Conservation (phyloP, 768 basidiomycete genomes). For the Coprinopsis marcescibilis region DNA sequence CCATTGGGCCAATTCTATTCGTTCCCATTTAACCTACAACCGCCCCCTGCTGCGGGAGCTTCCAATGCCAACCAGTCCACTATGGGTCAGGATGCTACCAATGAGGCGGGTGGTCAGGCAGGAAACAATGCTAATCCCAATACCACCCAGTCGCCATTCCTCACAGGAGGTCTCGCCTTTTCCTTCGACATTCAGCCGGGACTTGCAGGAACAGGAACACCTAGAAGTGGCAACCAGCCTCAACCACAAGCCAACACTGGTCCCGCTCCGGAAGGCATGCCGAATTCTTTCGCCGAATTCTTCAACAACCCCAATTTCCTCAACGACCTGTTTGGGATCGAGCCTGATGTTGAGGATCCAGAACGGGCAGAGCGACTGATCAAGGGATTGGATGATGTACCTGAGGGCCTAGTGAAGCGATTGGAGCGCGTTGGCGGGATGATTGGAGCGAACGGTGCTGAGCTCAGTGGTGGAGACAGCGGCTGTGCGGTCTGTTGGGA, state of each 20-base stretch:
- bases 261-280: not conserved
- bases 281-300: not conserved
- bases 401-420: slow-evolving; percentile 10
- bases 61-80: not conserved
- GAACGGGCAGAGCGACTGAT: slow-evolving; percentile 12
- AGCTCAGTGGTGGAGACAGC: slow-evolving; percentile 11
- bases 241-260: not conserved
- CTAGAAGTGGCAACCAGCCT: not conserved
- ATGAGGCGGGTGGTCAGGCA: not conserved
- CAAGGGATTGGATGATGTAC: slow-evolving; percentile 12
- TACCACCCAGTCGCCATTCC: not conserved
- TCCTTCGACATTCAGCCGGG: slow-evolving; percentile 6
- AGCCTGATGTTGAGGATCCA: slow-evolving; percentile 12
- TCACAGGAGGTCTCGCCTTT: not conserved
- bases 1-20: slow-evolving; percentile 9
- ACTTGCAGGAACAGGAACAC: too few relatives aligned
- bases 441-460: slow-evolving; percentile 5
- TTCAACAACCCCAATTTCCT: slow-evolving; percentile 4
- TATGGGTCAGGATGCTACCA: not conserved
- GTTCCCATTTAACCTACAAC: not conserved
- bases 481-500: slow-evolving; percentile 14
- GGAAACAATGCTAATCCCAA: not conserved
- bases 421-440: slow-evolving; percentile 11
- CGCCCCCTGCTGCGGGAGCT: not conserved
- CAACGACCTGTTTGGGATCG: slow-evolving; percentile 7